Evolutionary conservation across 1,284 basidiomycete genomes (phyloP), one percentile per base, ranked within the genome.

Genomic region (Microbotryomycetes sp.): DNA sequence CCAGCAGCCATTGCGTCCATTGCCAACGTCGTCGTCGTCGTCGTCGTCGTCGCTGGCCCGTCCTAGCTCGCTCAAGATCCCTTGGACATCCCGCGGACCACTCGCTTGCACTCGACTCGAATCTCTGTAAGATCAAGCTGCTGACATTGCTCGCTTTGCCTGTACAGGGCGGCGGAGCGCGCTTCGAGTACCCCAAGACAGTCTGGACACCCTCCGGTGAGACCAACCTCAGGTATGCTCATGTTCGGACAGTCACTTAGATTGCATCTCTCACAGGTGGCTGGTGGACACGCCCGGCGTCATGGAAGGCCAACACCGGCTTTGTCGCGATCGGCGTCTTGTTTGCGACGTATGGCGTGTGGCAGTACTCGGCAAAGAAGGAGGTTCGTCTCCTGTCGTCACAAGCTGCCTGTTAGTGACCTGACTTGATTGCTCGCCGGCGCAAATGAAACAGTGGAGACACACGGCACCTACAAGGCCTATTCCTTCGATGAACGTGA

Each of bases 101-200:
- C n/a, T n/a, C n/a, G n/a, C n/a, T n/a, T n/a, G n/a, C n/a, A n/a
- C n/a, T n/a, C n/a, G n/a, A n/a, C n/a, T n/a, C n/a, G n/a, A n/a
- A n/a, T n/a, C n/a, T n/a, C n/a, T n/a, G n/a, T n/a, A n/a, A n/a
- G n/a, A n/a, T n/a, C n/a, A n/a, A n/a, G n/a, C n/a, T n/a, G n/a
- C n/a, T n/a, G n/a, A n/a, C n/a, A n/a, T n/a, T n/a, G n/a, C n/a
- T n/a, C n/a, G n/a, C n/a, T n/a, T n/a, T n/a, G n/a, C n/a, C n/a
- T n/a, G n/a, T 24, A 31, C 54, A 68, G 66, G 75, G 74, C 66
- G 75, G 73, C 64, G 75, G 76, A 60, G 74, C 74, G 67, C 79
- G 78, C 66, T 81, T 79, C 72, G 79, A 80, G 56, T 81, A 78
- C 74, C 81, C 81, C 29, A 81, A 81, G 74, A 79, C 81, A 72